These are phyloP conservation scores for Pichia cactophila DNA, from an alignment of 1,139 yeast genomes.

Conservation along the genomic window DNA sequence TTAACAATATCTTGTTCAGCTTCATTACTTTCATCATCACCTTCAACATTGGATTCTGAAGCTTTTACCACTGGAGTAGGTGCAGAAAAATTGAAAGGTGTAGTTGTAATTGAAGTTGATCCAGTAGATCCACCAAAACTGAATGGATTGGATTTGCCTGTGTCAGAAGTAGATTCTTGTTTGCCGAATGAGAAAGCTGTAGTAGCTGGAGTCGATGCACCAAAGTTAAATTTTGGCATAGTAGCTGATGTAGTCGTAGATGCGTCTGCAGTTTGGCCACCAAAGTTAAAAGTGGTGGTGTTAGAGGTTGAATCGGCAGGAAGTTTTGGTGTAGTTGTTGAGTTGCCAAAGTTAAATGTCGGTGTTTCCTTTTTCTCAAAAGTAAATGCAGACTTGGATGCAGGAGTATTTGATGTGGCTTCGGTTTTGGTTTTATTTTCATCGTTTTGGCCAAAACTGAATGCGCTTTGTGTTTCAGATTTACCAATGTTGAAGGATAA, in stretches of 20 bases:
- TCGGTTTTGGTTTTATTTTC: not conserved
- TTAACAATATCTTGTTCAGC: constrained; percentile 37
- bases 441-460: not conserved
- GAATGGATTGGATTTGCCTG: constrained; percentile 15
- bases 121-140: constrained; percentile 16
- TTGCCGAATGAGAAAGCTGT: constrained; percentile 28
- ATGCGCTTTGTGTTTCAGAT: not conserved
- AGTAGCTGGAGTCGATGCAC: constrained; percentile 16
- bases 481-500: constrained; percentile 7
- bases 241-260: constrained; percentile 5
- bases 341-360: not conserved
- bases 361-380: not conserved
- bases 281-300: constrained; percentile 16
- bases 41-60: constrained; percentile 8
- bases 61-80: constrained; percentile 15
- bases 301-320: not conserved
- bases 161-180: not conserved
- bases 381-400: constrained; percentile 1
- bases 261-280: constrained; percentile 7
- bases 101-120: constrained; percentile 4
- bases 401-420: not conserved
- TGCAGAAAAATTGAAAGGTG: constrained; percentile 19
- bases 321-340: not conserved
- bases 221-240: constrained; percentile 13
- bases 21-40: constrained; percentile 18